Evolutionary conservation across 768 basidiomycete genomes (phyloP).

Genomic region (Strobilomyces dryophilus): DNA sequence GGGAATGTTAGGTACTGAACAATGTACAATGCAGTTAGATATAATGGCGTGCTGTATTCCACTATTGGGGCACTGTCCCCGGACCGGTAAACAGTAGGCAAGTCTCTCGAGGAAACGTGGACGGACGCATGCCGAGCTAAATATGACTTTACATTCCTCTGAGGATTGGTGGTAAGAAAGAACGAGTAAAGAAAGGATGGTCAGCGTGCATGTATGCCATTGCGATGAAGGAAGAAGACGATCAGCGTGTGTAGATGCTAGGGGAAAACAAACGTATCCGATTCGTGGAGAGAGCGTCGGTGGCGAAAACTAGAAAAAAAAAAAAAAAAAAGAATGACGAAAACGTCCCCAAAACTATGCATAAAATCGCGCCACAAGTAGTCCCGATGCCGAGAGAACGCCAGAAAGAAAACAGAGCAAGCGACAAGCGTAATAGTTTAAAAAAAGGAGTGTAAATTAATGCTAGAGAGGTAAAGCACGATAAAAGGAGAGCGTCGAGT

Average conservation of each 20-base stretch:
- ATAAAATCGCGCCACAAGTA: neutral
- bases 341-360: constrained; percentile 17
- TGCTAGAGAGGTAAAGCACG: constrained; percentile 1
- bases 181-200: neutral
- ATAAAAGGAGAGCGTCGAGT: neutral
- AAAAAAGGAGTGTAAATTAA: constrained; percentile 5
- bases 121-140: neutral
- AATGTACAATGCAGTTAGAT: too few species aligned
- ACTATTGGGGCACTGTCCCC: too few species aligned
- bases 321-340: neutral
- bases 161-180: neutral
- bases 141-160: constrained; percentile 14
- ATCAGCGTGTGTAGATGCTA: neutral
- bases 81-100: too few species aligned
- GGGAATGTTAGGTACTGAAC: too few species aligned
- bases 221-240: too few species aligned
- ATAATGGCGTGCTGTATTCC: too few species aligned
- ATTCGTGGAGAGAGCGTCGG: neutral
- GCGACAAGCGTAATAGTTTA: constrained; percentile 10
- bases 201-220: neutral
- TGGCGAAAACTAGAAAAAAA: neutral
- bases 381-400: constrained; percentile 1
- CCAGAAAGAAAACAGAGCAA: neutral
- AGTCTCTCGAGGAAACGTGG: neutral
- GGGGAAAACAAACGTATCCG: neutral